Conservation (phyloP, 768 basidiomycete species). For the Leucosporidium creatinivorum region DNA sequence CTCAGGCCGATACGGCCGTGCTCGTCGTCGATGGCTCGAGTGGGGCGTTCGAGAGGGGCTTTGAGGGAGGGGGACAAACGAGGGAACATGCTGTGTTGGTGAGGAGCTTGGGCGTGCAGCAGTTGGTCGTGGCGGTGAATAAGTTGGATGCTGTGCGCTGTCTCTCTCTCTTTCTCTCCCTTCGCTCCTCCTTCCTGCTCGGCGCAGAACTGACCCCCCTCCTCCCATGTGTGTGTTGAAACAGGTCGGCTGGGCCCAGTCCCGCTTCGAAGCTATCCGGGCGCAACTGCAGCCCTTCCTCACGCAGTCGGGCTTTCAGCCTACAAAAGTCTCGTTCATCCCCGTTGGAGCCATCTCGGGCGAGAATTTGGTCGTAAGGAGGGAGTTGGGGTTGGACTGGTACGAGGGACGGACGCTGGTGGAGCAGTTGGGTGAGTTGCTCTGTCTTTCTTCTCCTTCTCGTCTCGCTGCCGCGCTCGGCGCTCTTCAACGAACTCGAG, state of each 20-base stretch:
- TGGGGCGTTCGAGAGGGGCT: conserved; percentile 94
- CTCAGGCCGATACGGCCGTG: conserved; percentile 90
- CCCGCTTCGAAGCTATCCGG: conserved; percentile 79
- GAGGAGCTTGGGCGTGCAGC: conserved; percentile 81
- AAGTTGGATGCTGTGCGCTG: conserved; percentile 80
- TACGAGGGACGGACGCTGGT: conserved; percentile 79
- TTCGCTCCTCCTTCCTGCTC: background rate
- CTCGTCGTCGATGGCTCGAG: conserved; percentile 83
- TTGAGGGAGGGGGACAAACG: conserved; percentile 88
- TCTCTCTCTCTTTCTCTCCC: background rate
- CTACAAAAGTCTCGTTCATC: conserved; percentile 69
- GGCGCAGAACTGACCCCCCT: background rate
- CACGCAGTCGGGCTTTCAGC: conserved; percentile 73
- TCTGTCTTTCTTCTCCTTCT: background rate
- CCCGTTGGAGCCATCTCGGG: conserved; percentile 88
- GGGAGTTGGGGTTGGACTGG: conserved; percentile 56
- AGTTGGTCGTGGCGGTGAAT: conserved; percentile 87
- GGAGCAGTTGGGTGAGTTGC: conserved; percentile 61
- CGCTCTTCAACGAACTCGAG: no score
- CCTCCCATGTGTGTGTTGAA: background rate
- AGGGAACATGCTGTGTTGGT: conserved; percentile 88
- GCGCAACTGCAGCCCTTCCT: conserved; percentile 69
- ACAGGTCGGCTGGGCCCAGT: conserved; percentile 79
- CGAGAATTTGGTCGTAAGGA: conserved; percentile 60
- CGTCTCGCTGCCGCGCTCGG: no score